These are phyloP conservation scores for Cryphonectria carpinicola DNA, from an alignment of 2,329 filamentous ascomycete genomes.

Conservation along the genomic window DNA sequence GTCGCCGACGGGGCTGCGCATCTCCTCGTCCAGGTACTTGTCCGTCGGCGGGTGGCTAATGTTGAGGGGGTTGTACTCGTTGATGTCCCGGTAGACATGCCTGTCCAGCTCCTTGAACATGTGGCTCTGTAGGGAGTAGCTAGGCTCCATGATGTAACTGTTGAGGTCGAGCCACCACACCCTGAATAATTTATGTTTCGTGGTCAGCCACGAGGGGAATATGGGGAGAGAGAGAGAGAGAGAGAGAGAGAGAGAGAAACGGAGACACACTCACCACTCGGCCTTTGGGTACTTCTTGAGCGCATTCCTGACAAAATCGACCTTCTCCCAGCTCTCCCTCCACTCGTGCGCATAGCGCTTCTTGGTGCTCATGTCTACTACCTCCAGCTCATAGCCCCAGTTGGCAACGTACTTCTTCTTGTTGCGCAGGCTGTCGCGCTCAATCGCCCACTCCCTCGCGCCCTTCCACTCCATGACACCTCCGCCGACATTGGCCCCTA, in stretches of 20 bases:
- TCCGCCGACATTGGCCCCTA: conserved; percentile 91
- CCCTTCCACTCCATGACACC: conserved; percentile 99
- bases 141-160: conserved; percentile 97
- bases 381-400: conserved; percentile 96
- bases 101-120: conserved; percentile 80
- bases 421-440: conserved; percentile 93
- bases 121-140: conserved; percentile 85
- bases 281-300: conserved; percentile 94
- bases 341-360: conserved; percentile 98
- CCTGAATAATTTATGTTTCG: conserved; percentile 57
- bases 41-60: conserved; percentile 81
- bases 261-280: conserved; percentile 73
- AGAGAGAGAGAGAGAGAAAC: conserved; percentile 28
- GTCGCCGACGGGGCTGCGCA: conserved; percentile 76
- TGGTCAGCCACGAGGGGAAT: not conserved
- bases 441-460: conserved; percentile 95
- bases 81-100: conserved; percentile 91
- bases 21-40: conserved; percentile 74
- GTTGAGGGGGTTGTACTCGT: conserved; percentile 92
- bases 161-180: conserved; percentile 99
- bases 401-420: conserved; percentile 84
- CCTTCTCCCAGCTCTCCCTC: conserved; percentile 99
- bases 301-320: conserved; percentile 85
- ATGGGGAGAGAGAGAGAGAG: conserved; percentile 19
- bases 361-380: conserved; percentile 98